These are phyloP conservation scores for Marsdenia floribunda DNA, from an alignment of 257 asterid genomes.

Conservation along the genomic window DNA sequence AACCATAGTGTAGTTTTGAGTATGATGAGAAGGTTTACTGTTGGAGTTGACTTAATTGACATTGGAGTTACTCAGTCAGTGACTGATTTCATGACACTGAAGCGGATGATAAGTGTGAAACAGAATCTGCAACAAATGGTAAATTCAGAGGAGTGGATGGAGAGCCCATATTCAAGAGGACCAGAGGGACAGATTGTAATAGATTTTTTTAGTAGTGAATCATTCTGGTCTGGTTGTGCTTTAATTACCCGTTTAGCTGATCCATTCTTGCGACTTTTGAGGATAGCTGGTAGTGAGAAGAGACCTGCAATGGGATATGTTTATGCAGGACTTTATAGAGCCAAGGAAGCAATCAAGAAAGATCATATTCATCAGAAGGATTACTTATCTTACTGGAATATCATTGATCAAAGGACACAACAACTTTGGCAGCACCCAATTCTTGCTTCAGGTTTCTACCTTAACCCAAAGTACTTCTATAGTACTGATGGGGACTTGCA, in stretches of 20 bases:
- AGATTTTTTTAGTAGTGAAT: constrained; percentile 49
- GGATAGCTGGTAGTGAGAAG: constrained; percentile 72
- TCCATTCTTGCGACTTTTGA: constrained; percentile 63
- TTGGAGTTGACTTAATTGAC: constrained; percentile 75
- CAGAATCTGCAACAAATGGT: constrained; percentile 81
- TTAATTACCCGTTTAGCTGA: constrained; percentile 47
- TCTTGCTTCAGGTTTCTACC: constrained; percentile 85
- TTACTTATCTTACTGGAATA: constrained; percentile 63
- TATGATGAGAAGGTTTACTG: constrained; percentile 73
- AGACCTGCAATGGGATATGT: constrained; percentile 82
- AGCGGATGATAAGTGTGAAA: constrained; percentile 54
- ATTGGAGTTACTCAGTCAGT: constrained; percentile 46
- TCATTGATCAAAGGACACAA: constrained; percentile 77
- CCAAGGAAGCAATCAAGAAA: constrained; percentile 81
- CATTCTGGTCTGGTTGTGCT: constrained; percentile 74
- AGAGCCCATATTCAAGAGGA: constrained; percentile 60
- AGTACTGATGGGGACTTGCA: constrained; percentile 72
- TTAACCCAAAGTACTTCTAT: constrained; percentile 85
- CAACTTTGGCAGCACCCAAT: constrained; percentile 77
- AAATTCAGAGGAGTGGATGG: constrained; percentile 90
- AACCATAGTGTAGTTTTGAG: constrained; percentile 47
- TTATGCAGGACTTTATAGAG: constrained; percentile 77
- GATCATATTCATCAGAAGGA: constrained; percentile 57
- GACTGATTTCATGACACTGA: constrained; percentile 68
- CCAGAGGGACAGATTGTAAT: constrained; percentile 53